A percentile compares a stretch with the other conserved stretches of the same genome.
These are phyloP conservation scores for Didymellaceae sp. DNA, from an alignment of 2,329 filamentous ascomycete species.

Conservation along the genomic window DNA sequence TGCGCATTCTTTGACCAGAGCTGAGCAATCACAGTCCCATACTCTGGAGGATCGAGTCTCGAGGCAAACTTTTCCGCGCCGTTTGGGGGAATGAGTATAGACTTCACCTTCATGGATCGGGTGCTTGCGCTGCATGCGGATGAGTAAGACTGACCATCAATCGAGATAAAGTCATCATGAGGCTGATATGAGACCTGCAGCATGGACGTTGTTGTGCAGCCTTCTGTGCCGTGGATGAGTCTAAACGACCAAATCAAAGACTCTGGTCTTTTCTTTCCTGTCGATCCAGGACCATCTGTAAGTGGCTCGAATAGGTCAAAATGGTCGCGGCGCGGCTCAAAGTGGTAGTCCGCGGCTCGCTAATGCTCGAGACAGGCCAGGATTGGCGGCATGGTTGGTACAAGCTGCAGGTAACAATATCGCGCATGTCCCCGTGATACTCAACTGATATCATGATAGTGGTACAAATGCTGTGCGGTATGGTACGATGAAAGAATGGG, in stretches of 20 bases:
- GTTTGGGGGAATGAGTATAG: conserved; percentile 84
- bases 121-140: conserved; percentile 80
- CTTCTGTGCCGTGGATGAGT: conserved; percentile 89
- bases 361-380: conserved; percentile 60
- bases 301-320: conserved; percentile 20
- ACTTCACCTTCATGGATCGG: conserved; percentile 86
- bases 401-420: conserved; percentile 60
- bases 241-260: conserved; percentile 77
- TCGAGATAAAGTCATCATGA: not conserved
- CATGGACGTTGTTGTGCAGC: conserved; percentile 92
- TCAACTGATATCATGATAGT: conserved; percentile 49
- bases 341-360: conserved; percentile 23
- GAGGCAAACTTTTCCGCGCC: conserved; percentile 92
- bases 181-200: conserved; percentile 40
- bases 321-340: conserved; percentile 18
- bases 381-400: conserved; percentile 84
- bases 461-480: conserved; percentile 83
- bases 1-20: not conserved
- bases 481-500: conserved; percentile 88
- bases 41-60: conserved; percentile 83
- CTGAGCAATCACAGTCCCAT: conserved; percentile 64
- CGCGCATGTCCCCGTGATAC: not conserved
- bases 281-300: conserved; percentile 76
- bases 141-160: conserved; percentile 57
- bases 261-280: conserved; percentile 85